Percentiles rank a stretch among this genome's conserved stretches.
Conservation (phyloP, 2,329 filamentous ascomycete genomes). For the Cadophora sp. region DNA sequence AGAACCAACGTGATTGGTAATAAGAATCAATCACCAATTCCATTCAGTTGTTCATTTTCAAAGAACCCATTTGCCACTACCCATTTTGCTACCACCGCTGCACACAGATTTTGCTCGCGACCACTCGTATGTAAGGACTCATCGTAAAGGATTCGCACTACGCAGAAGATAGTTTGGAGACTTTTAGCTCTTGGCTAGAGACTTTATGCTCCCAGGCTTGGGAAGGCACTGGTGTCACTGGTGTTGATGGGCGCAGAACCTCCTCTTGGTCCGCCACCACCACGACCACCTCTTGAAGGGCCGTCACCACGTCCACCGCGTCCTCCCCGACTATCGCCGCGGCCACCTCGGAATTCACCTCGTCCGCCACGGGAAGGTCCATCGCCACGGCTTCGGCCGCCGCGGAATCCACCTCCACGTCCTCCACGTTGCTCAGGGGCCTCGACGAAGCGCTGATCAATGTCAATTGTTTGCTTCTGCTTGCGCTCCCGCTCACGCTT, state of each 20-base stretch:
- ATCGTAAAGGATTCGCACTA: constrained; percentile 29
- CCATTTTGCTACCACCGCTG: constrained; percentile 12
- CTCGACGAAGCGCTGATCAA: constrained; percentile 85
- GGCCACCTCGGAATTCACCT: constrained; percentile 46
- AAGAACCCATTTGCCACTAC: constrained; percentile 22
- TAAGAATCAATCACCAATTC: constrained; percentile 28
- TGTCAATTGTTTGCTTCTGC: constrained; percentile 87
- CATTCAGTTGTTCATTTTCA: constrained; percentile 25
- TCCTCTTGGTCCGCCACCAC: constrained; percentile 45
- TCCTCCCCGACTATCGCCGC: constrained; percentile 50
- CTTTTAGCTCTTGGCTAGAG: constrained; percentile 23
- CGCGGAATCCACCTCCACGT: constrained; percentile 53
- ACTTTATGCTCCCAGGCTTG: constrained; percentile 54
- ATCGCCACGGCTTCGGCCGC: constrained; percentile 49
- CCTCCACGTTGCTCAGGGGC: constrained; percentile 56
- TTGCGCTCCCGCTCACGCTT: constrained; percentile 88
- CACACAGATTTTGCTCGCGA: constrained; percentile 30
- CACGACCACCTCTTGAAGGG: constrained; percentile 52
- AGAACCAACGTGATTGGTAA: constrained; percentile 12
- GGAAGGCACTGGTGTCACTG: constrained; percentile 58
- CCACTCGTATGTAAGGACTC: constrained; percentile 28
- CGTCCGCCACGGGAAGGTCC: constrained; percentile 60
- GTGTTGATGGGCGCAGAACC: constrained; percentile 52
- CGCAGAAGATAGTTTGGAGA: constrained; percentile 32
- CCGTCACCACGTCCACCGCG: constrained; percentile 58